Evolutionary conservation across 1,139 yeast species (phyloP).

Genomic region (Kodamaea fungicola): DNA sequence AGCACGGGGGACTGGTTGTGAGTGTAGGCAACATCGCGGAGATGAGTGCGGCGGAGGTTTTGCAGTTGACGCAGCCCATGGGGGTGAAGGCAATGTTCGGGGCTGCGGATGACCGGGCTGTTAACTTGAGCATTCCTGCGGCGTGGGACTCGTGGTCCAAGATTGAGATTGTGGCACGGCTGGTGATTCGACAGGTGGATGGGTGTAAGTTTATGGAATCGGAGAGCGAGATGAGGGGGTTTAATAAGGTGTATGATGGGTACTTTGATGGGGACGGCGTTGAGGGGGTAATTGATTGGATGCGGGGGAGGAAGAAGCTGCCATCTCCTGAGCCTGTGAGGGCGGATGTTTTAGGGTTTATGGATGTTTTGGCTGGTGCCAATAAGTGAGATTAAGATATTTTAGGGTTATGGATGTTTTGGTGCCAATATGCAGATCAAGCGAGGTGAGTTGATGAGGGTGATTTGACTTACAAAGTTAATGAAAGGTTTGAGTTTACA

Average conservation of each 20-base stretch:
- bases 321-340: constrained; percentile 1
- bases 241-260: constrained; percentile 12
- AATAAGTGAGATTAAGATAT: too few relatives aligned
- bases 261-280: constrained; percentile 7
- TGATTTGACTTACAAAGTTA: too few relatives aligned
- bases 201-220: constrained; percentile 8
- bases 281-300: constrained; percentile 1
- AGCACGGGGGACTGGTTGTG: constrained; percentile 37
- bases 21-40: constrained; percentile 15
- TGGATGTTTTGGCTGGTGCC: constrained; percentile 6
- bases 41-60: constrained; percentile 1
- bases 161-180: constrained; percentile 41
- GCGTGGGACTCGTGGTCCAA: constrained; percentile 53
- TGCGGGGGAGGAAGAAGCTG: neutral
- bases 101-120: constrained; percentile 4
- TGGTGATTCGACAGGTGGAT: constrained; percentile 13
- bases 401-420: too few relatives aligned
- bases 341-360: constrained; percentile 4
- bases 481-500: too few relatives aligned
- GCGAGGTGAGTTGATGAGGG: too few relatives aligned
- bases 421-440: too few relatives aligned
- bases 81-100: constrained; percentile 10
- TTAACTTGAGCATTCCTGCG: constrained; percentile 40
- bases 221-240: constrained; percentile 11
- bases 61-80: constrained; percentile 2